phyloP scores from a whole-genome alignment of 352 stramenopile species.

The Pythium scleroteichum region DNA sequence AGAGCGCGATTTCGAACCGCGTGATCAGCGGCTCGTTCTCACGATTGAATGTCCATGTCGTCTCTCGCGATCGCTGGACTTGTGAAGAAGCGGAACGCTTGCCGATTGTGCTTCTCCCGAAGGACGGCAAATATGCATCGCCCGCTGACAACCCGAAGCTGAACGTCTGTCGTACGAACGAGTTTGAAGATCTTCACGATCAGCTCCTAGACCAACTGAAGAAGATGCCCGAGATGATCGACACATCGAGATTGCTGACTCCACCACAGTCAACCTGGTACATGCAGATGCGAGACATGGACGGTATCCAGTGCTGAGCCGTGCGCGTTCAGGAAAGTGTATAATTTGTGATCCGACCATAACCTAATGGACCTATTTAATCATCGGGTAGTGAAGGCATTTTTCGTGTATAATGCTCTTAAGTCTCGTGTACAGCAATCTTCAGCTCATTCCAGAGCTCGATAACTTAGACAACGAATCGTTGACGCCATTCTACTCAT shows the following conservation, averaged over 20 bases:
- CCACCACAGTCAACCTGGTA: constrained; percentile 78
- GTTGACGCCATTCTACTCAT: constrained; percentile 10
- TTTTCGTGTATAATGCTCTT: no score
- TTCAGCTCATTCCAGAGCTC: no score
- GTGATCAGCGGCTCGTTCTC: constrained; percentile 85
- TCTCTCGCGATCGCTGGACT: constrained; percentile 70
- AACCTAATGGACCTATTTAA: constrained; percentile 16
- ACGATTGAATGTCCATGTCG: constrained; percentile 69
- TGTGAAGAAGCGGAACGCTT: constrained; percentile 68
- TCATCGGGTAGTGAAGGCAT: no score
- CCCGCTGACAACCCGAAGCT: constrained; percentile 81
- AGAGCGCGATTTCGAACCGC: constrained; percentile 79
- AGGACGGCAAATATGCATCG: constrained; percentile 61
- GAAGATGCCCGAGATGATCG: constrained; percentile 41
- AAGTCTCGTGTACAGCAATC: no score
- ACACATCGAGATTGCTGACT: constrained; percentile 55
- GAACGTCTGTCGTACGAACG: constrained; percentile 62
- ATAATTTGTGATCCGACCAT: background rate
- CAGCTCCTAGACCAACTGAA: constrained; percentile 43
- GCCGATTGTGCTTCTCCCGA: constrained; percentile 71
- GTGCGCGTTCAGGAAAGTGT: background rate
- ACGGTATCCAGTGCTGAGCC: constrained; percentile 52
- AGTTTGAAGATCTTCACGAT: constrained; percentile 65
- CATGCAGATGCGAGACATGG: constrained; percentile 84
- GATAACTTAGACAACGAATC: background rate